These are phyloP conservation scores for Chlamydomonas sp. DNA, from an alignment of 139 green algal genomes.

Conservation along the genomic window DNA sequence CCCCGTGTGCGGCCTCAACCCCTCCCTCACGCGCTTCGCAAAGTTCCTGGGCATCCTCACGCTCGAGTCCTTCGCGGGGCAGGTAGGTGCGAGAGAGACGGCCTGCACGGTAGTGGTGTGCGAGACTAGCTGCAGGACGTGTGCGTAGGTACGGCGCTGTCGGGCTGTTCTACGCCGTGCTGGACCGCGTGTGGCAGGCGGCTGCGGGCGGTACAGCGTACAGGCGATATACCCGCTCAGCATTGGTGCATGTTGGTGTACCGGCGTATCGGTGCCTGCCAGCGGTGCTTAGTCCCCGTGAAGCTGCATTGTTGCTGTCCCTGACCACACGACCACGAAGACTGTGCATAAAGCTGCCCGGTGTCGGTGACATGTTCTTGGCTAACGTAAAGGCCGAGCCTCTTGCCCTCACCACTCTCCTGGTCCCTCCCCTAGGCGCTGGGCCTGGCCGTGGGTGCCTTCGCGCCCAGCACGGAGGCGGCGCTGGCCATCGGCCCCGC, in stretches of 20 bases:
- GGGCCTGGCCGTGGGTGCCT: conserved; percentile 85
- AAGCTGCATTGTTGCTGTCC: neutral
- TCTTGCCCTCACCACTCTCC: neutral
- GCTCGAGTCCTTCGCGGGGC: conserved; percentile 80
- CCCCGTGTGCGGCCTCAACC: conserved; percentile 83
- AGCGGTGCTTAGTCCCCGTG: no score
- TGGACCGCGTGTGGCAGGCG: no score
- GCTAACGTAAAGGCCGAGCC: no score
- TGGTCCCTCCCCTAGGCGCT: conserved; percentile 56
- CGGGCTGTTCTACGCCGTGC: no score
- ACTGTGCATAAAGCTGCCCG: no score
- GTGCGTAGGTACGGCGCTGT: no score
- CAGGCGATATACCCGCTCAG: no score
- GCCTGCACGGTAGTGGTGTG: neutral
- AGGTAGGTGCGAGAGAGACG: neutral
- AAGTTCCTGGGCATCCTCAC: conserved; percentile 86
- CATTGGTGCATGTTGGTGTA: no score
- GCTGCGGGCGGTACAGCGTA: no score
- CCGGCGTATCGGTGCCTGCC: no score
- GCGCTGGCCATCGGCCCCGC: conserved; percentile 92
- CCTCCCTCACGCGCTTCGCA: conserved; percentile 60
- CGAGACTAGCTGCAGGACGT: neutral
- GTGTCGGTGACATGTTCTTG: no score
- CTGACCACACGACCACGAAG: no score
- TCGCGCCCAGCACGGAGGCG: conserved; percentile 82